Evolutionary conservation across 768 basidiomycete genomes (phyloP), one percentile per base, ranked within the genome.

Genomic region (Ramaria rubella): DNA sequence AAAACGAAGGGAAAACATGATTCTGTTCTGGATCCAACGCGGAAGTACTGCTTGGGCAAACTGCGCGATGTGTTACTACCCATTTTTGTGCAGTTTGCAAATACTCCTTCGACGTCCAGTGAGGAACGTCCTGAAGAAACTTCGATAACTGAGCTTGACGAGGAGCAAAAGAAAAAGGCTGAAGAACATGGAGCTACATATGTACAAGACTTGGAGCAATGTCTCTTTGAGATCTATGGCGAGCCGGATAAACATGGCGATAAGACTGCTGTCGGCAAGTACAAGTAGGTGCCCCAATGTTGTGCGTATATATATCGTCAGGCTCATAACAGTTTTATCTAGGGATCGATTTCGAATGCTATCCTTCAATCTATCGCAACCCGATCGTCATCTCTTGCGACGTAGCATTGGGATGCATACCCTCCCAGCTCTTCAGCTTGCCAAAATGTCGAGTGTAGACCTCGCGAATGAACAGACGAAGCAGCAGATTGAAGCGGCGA

Each of bases 341-440:
- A 93, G 90, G 76, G 87, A 91, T 71, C 90, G 90, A 64, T 94
- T 93, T 74, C 83, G 92, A 58, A 94, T 86, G 79, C 77, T 94
- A 50, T 82, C 81, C 58, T 95, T 91, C 73, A 95, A 95, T 72
- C 72, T 95, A 65, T 87, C 79, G 74, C 84, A 93, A 72, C 72
- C 75, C 65, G 91, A 94, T 64, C 87, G 90, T 65, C 80, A 83
- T 57, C 75, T 77, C 59, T 81, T 95, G 61, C 90, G 93, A 69
- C 81, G 79, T 64, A 83, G 87, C 61, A 90, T 95, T 65, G 83
- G 82, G 31, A 80, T 79, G 21, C 77, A 77, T 31, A 75, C 75
- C 57, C 81, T 94, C 43, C 72, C 82, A 49, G 80, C 90, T 6
- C 78, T 78, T 65, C 85, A 85, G 60, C 81, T 95, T 52, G 84